These are phyloP conservation scores for Arabis hirsuta DNA, from an alignment of 345 rosid species.

Conservation along the genomic window DNA sequence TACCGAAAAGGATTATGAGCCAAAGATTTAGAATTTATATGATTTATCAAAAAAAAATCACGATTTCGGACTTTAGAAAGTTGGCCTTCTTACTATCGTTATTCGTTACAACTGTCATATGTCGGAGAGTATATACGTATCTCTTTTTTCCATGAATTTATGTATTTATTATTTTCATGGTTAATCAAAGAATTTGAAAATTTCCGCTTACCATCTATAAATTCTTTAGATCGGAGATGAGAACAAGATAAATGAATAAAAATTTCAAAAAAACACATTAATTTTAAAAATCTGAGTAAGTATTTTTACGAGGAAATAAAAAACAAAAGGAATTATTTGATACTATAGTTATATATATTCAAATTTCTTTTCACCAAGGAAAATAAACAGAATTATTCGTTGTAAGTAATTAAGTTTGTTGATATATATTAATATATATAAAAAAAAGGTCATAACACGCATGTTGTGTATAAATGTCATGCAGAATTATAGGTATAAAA, in stretches of 20 bases:
- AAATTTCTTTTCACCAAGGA: neutral
- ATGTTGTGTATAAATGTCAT: constrained; percentile 6
- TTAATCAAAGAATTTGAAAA: too few species aligned
- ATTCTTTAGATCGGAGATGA: too few species aligned
- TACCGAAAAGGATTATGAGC: too few species aligned
- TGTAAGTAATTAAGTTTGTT: neutral
- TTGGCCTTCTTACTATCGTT: constrained; percentile 7
- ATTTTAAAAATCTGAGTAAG: neutral
- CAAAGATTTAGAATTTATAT: too few species aligned
- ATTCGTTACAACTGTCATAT: constrained; percentile 2
- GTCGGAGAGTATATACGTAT: neutral
- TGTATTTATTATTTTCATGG: neutral
- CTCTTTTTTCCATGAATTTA: neutral
- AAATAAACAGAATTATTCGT: neutral
- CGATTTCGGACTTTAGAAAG: constrained; percentile 11
- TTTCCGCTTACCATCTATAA: too few species aligned
- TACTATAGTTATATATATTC: neutral
- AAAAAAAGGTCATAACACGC: constrained; percentile 1
- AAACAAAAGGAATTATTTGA: too few species aligned
- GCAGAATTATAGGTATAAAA: constrained; percentile 2
- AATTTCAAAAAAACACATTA: too few species aligned
- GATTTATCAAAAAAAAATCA: too few species aligned
- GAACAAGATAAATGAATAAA: too few species aligned
- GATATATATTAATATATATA: neutral
- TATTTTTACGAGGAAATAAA: too few species aligned